Evolutionary conservation across 257 asterid genomes (phyloP).

Genomic region (Scutellaria minor): DNA sequence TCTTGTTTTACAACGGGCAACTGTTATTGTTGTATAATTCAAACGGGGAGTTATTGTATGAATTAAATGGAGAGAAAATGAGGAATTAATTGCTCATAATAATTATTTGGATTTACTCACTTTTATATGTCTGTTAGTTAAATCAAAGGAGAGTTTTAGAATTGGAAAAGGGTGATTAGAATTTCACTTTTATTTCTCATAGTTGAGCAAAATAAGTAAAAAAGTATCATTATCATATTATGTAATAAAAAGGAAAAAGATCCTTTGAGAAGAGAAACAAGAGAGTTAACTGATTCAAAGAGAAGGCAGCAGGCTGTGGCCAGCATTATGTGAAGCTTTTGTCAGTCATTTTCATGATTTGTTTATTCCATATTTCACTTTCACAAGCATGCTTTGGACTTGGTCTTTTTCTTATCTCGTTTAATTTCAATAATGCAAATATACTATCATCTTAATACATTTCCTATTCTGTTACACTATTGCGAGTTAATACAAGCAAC

Average conservation of each 20-base stretch:
- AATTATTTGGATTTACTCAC: too few species aligned
- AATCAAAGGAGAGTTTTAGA: background rate
- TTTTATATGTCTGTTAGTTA: too few species aligned
- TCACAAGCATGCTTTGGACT: slow-evolving; percentile 3
- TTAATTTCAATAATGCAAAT: background rate
- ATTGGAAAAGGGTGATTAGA: background rate
- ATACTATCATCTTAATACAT: background rate
- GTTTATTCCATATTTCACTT: slow-evolving; percentile 8
- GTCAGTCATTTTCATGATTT: slow-evolving; percentile 18
- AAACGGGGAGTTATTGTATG: slow-evolving; percentile 1
- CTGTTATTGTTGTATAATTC: background rate
- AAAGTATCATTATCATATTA: background rate
- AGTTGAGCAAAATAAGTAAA: background rate
- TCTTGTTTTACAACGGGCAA: background rate
- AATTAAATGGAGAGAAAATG: background rate
- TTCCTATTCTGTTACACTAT: background rate
- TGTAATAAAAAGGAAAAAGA: slow-evolving; percentile 11
- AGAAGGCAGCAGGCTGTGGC: slow-evolving; percentile 44
- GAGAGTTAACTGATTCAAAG: background rate
- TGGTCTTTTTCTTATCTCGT: background rate
- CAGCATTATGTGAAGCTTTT: slow-evolving; percentile 42
- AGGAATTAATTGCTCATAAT: too few species aligned
- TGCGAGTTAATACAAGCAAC: background rate
- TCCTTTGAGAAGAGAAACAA: background rate
- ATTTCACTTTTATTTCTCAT: background rate